A percentile compares a stretch with the other conserved stretches of the same genome.
These are phyloP conservation scores for Thamnidium elegans DNA, from an alignment of 192 early-diverging fungal genomes.

Conservation along the genomic window DNA sequence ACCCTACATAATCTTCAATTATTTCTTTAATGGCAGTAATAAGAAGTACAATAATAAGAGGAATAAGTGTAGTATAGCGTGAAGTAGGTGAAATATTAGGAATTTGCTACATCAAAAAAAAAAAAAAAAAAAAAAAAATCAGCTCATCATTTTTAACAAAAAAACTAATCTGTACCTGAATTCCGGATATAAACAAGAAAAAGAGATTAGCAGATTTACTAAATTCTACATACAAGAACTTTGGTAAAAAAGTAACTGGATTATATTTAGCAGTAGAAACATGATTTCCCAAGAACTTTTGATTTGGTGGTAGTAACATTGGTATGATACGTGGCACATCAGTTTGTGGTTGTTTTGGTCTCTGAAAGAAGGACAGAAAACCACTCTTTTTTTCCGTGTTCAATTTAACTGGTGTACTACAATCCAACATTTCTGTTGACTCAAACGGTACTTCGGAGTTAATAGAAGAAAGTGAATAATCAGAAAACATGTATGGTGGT, in stretches of 20 bases:
- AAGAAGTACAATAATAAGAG: constrained; percentile 72
- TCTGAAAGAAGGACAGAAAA: too few relatives aligned
- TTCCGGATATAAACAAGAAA: constrained; percentile 94
- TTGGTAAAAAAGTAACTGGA: constrained; percentile 87
- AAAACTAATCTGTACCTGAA: constrained; percentile 61
- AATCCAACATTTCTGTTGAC: too few relatives aligned
- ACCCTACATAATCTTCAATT: constrained; percentile 68
- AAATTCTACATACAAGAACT: constrained; percentile 96
- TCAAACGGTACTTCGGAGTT: too few relatives aligned
- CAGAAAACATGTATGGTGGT: too few relatives aligned
- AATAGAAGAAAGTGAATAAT: too few relatives aligned
- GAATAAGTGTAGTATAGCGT: constrained; percentile 74
- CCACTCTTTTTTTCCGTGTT: too few relatives aligned
- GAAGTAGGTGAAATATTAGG: constrained; percentile 90
- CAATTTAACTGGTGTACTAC: too few relatives aligned
- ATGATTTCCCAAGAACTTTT: constrained; percentile 83
- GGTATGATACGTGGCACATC: too few relatives aligned
- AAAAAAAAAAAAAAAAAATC: too few relatives aligned
- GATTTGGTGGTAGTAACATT: constrained; percentile 22
- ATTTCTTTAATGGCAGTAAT: constrained; percentile 90
- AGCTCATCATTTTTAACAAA: not conserved
- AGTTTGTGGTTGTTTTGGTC: too few relatives aligned
- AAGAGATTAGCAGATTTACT: constrained; percentile 98
- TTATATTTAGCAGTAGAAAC: constrained; percentile 98
- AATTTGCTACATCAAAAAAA: constrained; percentile 73